These are phyloP conservation scores for Skeletonema tropicum DNA, from an alignment of 108 stramenopile species.

Conservation along the genomic window DNA sequence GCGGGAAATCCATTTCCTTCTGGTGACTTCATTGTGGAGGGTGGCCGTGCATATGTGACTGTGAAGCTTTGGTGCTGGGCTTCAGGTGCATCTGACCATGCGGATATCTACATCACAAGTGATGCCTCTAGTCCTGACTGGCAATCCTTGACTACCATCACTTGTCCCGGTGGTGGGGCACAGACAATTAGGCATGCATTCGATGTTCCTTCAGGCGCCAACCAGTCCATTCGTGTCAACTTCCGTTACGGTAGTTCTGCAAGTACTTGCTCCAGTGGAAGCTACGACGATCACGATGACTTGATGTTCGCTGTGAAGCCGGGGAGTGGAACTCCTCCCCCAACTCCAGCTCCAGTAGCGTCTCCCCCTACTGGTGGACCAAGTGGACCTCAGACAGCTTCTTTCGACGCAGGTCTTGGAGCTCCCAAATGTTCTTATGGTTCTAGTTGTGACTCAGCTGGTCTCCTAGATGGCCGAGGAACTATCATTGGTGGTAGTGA, in stretches of 20 bases:
- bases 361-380: neutral
- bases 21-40: slow-evolving; percentile 3
- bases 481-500: neutral
- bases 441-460: neutral
- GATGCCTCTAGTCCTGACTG: slow-evolving; percentile 9
- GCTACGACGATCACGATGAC: slow-evolving; percentile 23
- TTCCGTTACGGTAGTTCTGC: neutral
- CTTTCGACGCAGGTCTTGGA: neutral
- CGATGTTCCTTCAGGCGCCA: slow-evolving; percentile 2
- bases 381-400: neutral
- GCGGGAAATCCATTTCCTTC: neutral
- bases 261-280: neutral
- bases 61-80: slow-evolving; percentile 14
- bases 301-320: slow-evolving; percentile 10
- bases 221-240: slow-evolving; percentile 4
- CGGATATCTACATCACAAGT: slow-evolving; percentile 19
- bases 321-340: neutral
- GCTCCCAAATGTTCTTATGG: neutral
- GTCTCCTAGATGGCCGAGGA: neutral
- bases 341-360: neutral
- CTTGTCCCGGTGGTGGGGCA: slow-evolving; percentile 16
- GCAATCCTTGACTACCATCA: slow-evolving; percentile 6
- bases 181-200: slow-evolving; percentile 4
- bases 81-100: neutral
- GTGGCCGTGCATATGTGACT: slow-evolving; percentile 13